A percentile compares a stretch with the other conserved stretches of the same genome.
phyloP scores from a whole-genome alignment of 2,329 filamentous ascomycete species.

The Cryphonectria naterciae region DNA sequence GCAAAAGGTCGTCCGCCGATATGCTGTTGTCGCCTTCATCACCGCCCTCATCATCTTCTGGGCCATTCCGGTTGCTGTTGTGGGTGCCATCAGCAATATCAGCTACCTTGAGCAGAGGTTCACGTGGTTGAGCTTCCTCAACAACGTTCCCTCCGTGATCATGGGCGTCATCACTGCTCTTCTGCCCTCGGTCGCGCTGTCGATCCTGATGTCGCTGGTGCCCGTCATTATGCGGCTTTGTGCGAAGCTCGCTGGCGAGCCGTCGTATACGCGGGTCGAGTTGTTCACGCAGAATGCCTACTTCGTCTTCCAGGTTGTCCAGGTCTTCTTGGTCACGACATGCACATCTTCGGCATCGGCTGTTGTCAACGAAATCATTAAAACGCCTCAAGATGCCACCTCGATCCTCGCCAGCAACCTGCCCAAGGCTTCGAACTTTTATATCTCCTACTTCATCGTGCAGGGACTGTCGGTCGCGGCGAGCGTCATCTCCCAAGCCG shows the following conservation, averaged over 20 bases:
- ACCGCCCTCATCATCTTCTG: conserved; percentile 85
- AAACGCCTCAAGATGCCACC: conserved; percentile 65
- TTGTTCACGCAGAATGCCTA: conserved; percentile 89
- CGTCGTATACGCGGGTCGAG: conserved; percentile 79
- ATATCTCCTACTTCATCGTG: conserved; percentile 91
- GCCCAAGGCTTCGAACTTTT: conserved; percentile 88
- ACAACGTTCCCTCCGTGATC: conserved; percentile 69
- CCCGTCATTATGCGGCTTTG: conserved; percentile 82
- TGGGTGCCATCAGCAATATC: conserved; percentile 87
- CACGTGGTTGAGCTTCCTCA: conserved; percentile 60
- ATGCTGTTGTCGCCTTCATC: conserved; percentile 73
- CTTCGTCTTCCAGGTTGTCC: conserved; percentile 87
- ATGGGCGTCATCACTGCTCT: conserved; percentile 84
- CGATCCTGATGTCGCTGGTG: conserved; percentile 84
- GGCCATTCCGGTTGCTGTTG: conserved; percentile 73
- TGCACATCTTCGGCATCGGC: conserved; percentile 79
- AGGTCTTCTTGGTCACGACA: conserved; percentile 89
- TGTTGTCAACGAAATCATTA: conserved; percentile 64
- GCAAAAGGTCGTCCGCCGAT: conserved; percentile 76
- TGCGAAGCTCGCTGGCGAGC: conserved; percentile 79
- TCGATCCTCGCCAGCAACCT: conserved; percentile 72
- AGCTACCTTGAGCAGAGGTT: conserved; percentile 64
- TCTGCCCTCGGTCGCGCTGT: conserved; percentile 76
- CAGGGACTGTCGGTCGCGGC: conserved; percentile 84
- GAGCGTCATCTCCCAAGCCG: conserved; percentile 70